A percentile compares a stretch with the other conserved stretches of the same genome.
phyloP scores from a whole-genome alignment of 345 rosid species.

The Eucalyptus leucophloia region DNA sequence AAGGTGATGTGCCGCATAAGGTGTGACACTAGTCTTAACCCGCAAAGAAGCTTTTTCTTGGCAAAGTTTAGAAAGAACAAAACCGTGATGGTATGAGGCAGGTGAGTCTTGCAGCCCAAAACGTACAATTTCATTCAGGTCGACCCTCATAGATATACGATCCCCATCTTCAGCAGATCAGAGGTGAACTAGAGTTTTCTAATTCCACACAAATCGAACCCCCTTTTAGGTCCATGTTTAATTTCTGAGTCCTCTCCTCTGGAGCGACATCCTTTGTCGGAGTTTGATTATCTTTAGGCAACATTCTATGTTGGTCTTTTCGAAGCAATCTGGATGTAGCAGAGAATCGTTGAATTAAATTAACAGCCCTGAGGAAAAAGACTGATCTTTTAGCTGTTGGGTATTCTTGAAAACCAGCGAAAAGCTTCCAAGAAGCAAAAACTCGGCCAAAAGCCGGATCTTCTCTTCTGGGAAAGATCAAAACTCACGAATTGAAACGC shows the following conservation, averaged over 20 bases:
- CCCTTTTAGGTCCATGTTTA: neutral
- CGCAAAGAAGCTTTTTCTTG: too few species aligned
- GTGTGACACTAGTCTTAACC: neutral
- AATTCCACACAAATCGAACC: neutral
- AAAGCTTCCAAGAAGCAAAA: neutral
- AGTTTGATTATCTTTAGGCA: neutral
- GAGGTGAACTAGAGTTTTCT: neutral
- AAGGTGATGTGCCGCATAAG: too few species aligned
- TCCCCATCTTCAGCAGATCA: neutral
- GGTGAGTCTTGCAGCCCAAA: too few species aligned
- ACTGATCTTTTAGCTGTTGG: neutral
- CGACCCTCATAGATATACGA: fast-evolving
- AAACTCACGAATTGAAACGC: neutral
- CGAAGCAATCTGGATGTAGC: neutral
- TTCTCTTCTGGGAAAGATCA: too few species aligned
- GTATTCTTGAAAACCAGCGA: neutral
- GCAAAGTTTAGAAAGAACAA: neutral
- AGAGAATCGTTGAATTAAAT: neutral
- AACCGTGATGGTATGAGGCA: too few species aligned
- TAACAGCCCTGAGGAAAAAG: neutral
- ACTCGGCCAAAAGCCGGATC: too few species aligned
- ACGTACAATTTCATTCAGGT: too few species aligned
- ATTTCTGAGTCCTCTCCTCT: neutral
- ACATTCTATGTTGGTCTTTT: neutral
- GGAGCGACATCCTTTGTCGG: neutral